Conservation (phyloP, 148 eudicot genomes). For the Cornus florida region DNA sequence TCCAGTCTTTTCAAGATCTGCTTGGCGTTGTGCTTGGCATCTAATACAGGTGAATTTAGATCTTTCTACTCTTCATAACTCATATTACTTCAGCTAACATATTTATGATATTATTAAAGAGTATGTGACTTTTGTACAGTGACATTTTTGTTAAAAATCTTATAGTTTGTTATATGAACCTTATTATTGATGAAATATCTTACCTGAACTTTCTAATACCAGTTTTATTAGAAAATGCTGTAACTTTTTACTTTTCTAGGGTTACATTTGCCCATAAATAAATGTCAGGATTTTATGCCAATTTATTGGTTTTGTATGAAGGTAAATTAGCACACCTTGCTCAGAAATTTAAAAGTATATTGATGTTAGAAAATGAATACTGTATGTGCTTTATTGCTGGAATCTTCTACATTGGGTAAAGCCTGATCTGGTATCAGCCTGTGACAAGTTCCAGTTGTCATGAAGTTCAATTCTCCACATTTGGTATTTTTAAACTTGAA, state of each 20-base stretch:
- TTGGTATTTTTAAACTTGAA: too few species aligned
- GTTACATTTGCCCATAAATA: neutral
- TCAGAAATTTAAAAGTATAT: neutral
- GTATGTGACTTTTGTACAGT: neutral
- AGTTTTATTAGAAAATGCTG: neutral
- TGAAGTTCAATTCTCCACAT: neutral
- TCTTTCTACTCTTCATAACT: neutral
- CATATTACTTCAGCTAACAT: neutral
- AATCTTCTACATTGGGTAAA: neutral
- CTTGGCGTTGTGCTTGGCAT: constrained; percentile 98
- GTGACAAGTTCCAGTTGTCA: neutral
- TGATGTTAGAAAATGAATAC: neutral
- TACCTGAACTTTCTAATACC: neutral
- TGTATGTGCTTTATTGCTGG: neutral
- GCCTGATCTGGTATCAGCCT: neutral
- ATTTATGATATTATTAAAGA: neutral
- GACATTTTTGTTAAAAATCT: too few species aligned
- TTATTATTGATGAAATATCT: neutral
- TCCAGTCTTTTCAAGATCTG: constrained; percentile 94
- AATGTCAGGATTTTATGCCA: neutral
- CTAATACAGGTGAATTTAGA: constrained; percentile 77
- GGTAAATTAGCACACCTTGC: neutral
- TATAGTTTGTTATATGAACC: neutral
- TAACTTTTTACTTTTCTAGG: neutral
- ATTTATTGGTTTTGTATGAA: neutral